phyloP scores from a whole-genome alignment of 495 filamentous ascomycete genomes.

The Hypoxylon rickii region DNA sequence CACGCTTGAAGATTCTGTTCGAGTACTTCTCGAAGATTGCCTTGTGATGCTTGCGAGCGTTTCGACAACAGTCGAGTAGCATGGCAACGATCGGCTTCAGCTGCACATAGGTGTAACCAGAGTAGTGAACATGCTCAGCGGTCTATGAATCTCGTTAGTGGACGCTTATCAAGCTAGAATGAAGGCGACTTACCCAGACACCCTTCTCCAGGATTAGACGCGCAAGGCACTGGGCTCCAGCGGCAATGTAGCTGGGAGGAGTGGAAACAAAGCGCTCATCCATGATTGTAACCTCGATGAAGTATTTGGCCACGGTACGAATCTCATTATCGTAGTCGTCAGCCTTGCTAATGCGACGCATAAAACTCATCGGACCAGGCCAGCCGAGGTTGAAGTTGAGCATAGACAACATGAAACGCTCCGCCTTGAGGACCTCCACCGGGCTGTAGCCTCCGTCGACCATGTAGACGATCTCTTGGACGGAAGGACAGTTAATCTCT shows the following conservation, averaged over 20 bases:
- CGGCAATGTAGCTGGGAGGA: constrained; percentile 86
- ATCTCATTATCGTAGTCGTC: constrained; percentile 98
- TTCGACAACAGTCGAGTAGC: constrained; percentile 85
- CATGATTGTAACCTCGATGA: constrained; percentile 95
- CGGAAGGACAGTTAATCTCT: constrained; percentile 94
- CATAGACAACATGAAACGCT: constrained; percentile 97
- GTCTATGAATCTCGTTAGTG: constrained; percentile 54
- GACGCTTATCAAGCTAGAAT: constrained; percentile 25
- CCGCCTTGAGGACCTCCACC: constrained; percentile 95
- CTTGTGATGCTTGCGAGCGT: constrained; percentile 76
- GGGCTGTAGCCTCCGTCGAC: constrained; percentile 86
- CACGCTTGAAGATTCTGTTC: constrained; percentile 78
- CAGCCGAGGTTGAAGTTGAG: constrained; percentile 92
- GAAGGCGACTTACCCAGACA: constrained; percentile 74
- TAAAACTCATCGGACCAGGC: constrained; percentile 98
- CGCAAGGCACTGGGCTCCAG: constrained; percentile 92
- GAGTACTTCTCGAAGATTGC: constrained; percentile 92
- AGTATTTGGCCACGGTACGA: constrained; percentile 95
- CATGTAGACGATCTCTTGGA: constrained; percentile 97
- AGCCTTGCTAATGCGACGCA: constrained; percentile 95
- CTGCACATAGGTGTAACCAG: constrained; percentile 86
- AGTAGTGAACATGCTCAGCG: constrained; percentile 83
- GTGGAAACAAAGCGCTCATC: constrained; percentile 94
- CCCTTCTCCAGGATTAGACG: constrained; percentile 87
- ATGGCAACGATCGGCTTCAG: constrained; percentile 73